Base-by-base conservation (phyloP, 164 flowering plant genomes). In the Paratinospora sagittata region DNA sequence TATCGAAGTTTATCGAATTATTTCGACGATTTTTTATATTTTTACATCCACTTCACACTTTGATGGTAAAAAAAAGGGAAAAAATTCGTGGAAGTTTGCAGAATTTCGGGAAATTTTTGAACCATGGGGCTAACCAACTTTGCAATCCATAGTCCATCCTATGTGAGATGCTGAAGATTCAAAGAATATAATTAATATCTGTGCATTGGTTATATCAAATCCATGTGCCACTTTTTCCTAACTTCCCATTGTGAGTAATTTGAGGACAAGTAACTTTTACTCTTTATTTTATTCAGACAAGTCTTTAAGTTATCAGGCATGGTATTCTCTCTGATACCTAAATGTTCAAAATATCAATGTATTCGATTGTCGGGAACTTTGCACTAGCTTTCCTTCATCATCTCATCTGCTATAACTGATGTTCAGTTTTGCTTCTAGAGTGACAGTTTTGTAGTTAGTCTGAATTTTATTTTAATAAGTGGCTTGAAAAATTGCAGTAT, bases 401-500 rank as follows among this genome's bases (percentile, higher is more conserved):
- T 30, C 21, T 30, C 23, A 30, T 34, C 43, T 64, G 39, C 66
- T 63, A 27, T 62, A 62, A 23, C 36, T 49, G 55, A 49, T 5
- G 14, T 34, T 36, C 23, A 66, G 6, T 6, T 39, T 17, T 10
- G 43, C 27, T 17, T 37, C 34, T n/a, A 43, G 21, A 47, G 63
- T 33, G 49, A 67, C 12, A n/a, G 30, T 52, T 43, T 27, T 61
- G 36, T 62, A 10, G 10, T 70, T 49, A 34, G 16, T 14, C n/a
- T 62, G 49, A 8, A 26, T 26, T 33, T 43, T 72, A 10, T 17
- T 24, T 67, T 69, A 27, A 34, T 27, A 23, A 27, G 34, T 52
- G 33, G 49, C 13, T 23, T 57, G 41, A 30, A 27, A 17, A 23
- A 55, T 77, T 82, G 84, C 93, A 94, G 98, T 76, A 92, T 86